Percentiles rank a stretch among this genome's conserved stretches.
These are phyloP conservation scores for Aspergillus sp. DNA, from an alignment of 2,329 filamentous ascomycete species.

Conservation along the genomic window DNA sequence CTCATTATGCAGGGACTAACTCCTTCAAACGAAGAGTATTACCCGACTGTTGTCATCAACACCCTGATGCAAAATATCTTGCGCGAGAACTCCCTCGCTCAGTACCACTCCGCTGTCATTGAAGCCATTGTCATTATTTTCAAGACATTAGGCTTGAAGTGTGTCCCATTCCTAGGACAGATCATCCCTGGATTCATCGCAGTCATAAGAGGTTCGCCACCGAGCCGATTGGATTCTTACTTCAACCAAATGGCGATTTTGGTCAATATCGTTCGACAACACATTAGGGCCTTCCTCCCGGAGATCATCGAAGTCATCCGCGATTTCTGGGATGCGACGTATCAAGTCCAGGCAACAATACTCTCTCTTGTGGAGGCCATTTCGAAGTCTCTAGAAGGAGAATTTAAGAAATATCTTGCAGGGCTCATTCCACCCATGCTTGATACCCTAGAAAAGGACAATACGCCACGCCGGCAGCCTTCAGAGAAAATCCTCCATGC, in stretches of 20 bases:
- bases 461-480: slow-evolving; percentile 68
- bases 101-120: slow-evolving; percentile 90
- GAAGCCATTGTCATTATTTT: slow-evolving; percentile 99
- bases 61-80: slow-evolving; percentile 82
- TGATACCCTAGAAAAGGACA: slow-evolving; percentile 84
- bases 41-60: slow-evolving; percentile 96
- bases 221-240: slow-evolving; percentile 82
- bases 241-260: slow-evolving; percentile 94
- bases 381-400: slow-evolving; percentile 86
- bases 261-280: slow-evolving; percentile 92
- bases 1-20: slow-evolving; percentile 97
- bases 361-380: slow-evolving; percentile 90
- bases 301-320: slow-evolving; percentile 82
- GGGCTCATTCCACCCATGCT: slow-evolving; percentile 90
- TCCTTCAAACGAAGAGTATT: slow-evolving; percentile 97
- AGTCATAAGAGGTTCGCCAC: slow-evolving; percentile 79
- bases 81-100: slow-evolving; percentile 82
- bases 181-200: slow-evolving; percentile 92
- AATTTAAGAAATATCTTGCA: slow-evolving; percentile 96
- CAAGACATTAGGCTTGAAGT: slow-evolving; percentile 91
- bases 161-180: slow-evolving; percentile 87
- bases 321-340: slow-evolving; percentile 82
- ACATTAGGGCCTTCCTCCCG: slow-evolving; percentile 86
- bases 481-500: slow-evolving; percentile 91
- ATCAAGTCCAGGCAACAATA: slow-evolving; percentile 84